Conservation (phyloP, 1,284 basidiomycete genomes). For the Apiotrichum brassicae region DNA sequence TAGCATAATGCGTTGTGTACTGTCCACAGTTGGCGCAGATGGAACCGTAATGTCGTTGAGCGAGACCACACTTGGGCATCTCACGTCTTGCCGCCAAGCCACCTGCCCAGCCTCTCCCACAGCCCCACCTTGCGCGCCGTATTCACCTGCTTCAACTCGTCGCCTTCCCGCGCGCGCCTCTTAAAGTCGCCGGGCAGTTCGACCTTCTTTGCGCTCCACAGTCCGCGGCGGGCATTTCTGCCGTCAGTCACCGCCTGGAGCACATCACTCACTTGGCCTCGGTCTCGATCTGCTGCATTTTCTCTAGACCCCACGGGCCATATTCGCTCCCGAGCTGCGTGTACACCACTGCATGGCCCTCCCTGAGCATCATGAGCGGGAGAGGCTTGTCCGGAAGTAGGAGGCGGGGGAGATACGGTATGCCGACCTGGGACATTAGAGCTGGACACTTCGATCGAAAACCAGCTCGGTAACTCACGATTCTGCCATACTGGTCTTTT, state of each 20-base stretch:
- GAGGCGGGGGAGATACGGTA: constrained; percentile 50
- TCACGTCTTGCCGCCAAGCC: constrained; percentile 16
- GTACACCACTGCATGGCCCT: constrained; percentile 70
- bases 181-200: constrained; percentile 78
- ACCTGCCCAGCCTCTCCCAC: constrained; percentile 12
- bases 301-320: constrained; percentile 60
- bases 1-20: too few relatives aligned
- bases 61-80: background rate
- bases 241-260: constrained; percentile 6
- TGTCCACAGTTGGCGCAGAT: too few relatives aligned
- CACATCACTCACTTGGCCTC: constrained; percentile 58
- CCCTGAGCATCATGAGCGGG: constrained; percentile 67
- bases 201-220: constrained; percentile 58
- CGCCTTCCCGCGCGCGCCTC: constrained; percentile 49
- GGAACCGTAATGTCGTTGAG: too few relatives aligned
- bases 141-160: background rate
- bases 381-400: constrained; percentile 54
- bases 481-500: constrained; percentile 73
- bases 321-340: constrained; percentile 70
- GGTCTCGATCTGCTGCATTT: constrained; percentile 56
- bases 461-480: constrained; percentile 52
- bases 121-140: background rate
- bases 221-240: constrained; percentile 57
- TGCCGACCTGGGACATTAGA: constrained; percentile 56
- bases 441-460: too few relatives aligned